These are phyloP conservation scores for Exophiala dermatitidis DNA, from an alignment of 2,329 filamentous ascomycete genomes.

Conservation along the genomic window DNA sequence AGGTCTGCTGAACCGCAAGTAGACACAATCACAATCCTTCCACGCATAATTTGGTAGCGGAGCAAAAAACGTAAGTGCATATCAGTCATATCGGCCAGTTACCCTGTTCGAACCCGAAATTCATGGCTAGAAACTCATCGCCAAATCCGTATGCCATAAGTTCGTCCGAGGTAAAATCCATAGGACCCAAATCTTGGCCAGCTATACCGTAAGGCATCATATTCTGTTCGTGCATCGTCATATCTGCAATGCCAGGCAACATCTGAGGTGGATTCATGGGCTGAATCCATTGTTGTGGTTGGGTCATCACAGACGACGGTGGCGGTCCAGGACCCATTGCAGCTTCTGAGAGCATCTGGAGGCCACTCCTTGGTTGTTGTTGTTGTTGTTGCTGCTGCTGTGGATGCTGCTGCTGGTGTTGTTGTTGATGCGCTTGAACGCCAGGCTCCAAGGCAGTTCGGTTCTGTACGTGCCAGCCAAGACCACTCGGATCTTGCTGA, in stretches of 20 bases:
- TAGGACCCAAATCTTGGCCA: slow-evolving; percentile 18
- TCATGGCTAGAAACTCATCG: slow-evolving; percentile 28
- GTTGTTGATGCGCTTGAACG: slow-evolving; percentile 6
- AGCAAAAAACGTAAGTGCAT: background rate
- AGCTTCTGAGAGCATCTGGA: slow-evolving; percentile 29
- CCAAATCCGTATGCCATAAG: slow-evolving; percentile 28
- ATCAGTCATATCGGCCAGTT: slow-evolving; percentile 14
- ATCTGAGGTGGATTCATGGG: slow-evolving; percentile 19
- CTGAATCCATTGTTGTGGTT: slow-evolving; percentile 20
- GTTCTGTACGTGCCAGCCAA: slow-evolving; percentile 17
- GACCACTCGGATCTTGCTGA: slow-evolving; percentile 16
- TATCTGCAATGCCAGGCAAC: slow-evolving; percentile 20
- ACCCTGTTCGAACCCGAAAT: slow-evolving; percentile 25
- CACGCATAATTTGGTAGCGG: background rate
- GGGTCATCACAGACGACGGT: slow-evolving; percentile 12
- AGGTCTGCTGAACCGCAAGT: no score
- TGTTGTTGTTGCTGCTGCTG: background rate
- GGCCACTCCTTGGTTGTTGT: slow-evolving; percentile 19
- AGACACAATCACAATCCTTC: no score
- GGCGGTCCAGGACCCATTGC: slow-evolving; percentile 23
- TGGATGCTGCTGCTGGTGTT: background rate
- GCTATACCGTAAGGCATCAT: slow-evolving; percentile 25
- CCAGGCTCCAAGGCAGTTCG: slow-evolving; percentile 11
- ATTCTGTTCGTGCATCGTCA: slow-evolving; percentile 12
- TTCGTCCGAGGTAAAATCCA: slow-evolving; percentile 26